Percentiles rank a stretch among this genome's conserved stretches.
Evolutionary conservation across 306 rosid genomes (phyloP).

Genomic region (Malus fusca): DNA sequence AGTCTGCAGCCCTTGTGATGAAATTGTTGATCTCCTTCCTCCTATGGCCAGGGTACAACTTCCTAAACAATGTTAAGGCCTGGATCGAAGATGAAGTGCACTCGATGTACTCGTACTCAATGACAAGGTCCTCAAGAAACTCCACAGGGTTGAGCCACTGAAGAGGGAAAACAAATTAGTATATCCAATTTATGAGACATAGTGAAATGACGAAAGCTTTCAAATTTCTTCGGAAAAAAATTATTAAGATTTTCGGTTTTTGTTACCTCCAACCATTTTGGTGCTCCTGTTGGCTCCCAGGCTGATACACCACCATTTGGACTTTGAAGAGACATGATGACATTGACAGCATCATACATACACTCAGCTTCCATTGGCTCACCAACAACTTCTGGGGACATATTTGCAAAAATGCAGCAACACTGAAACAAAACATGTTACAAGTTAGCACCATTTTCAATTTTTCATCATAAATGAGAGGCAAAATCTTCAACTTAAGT

Average conservation of each 20-base stretch:
- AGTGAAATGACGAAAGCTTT: background rate
- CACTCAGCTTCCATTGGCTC: slow-evolving; percentile 55
- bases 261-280: slow-evolving; percentile 24
- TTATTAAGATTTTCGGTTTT: background rate
- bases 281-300: slow-evolving; percentile 38
- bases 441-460: background rate
- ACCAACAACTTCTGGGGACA: slow-evolving; percentile 60
- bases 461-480: background rate
- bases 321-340: slow-evolving; percentile 68
- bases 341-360: slow-evolving; percentile 53
- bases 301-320: slow-evolving; percentile 68
- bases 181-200: background rate
- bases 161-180: background rate
- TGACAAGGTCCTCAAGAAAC: slow-evolving; percentile 30
- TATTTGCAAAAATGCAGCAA: slow-evolving; percentile 47
- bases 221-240: background rate
- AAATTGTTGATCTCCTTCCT: slow-evolving; percentile 32
- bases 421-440: slow-evolving; percentile 30
- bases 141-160: slow-evolving; percentile 43
- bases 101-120: slow-evolving; percentile 40
- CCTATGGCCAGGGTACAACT: slow-evolving; percentile 30
- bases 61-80: slow-evolving; percentile 25
- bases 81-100: slow-evolving; percentile 40
- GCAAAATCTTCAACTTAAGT: background rate
- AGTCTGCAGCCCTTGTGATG: slow-evolving; percentile 27